These are phyloP conservation scores for Xenosphaeropsis pyriputrescens DNA, from an alignment of 2,329 filamentous ascomycete genomes.

Conservation along the genomic window DNA sequence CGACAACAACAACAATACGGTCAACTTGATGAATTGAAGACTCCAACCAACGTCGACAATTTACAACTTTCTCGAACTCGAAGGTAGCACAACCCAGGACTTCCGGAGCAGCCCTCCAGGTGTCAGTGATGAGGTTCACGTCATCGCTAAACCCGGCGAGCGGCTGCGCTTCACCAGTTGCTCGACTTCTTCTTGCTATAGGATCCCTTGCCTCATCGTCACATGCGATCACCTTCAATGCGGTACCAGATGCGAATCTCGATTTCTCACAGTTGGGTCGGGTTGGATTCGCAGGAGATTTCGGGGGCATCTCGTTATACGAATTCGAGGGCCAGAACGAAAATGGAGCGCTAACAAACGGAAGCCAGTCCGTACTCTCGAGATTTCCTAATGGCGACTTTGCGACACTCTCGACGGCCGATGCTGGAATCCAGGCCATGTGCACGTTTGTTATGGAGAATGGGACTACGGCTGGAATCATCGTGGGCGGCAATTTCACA, in stretches of 20 bases:
- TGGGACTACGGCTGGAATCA: conserved; percentile 55
- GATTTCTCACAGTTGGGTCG: conserved; percentile 67
- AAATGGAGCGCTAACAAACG: conserved; percentile 52
- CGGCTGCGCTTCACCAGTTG: conserved; percentile 16
- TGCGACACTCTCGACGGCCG: conserved; percentile 56
- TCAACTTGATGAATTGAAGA: no score
- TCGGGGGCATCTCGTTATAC: conserved; percentile 82
- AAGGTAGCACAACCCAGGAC: no score
- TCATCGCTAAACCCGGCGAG: conserved; percentile 15
- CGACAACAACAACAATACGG: no score
- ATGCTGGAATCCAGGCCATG: conserved; percentile 80
- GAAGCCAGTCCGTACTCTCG: conserved; percentile 66
- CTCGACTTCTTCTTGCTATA: conserved; percentile 24
- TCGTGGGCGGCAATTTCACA: conserved; percentile 92
- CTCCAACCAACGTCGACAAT: no score
- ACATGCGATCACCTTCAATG: conserved; percentile 40
- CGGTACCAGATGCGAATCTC: conserved; percentile 55
- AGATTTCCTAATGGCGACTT: conserved; percentile 79
- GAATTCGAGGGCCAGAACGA: conserved; percentile 70
- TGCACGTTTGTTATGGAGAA: conserved; percentile 59
- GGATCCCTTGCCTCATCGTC: conserved; percentile 23
- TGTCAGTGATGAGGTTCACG: conserved; percentile 15
- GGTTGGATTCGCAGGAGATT: conserved; percentile 78
- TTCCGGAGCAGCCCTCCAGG: no score
- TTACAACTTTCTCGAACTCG: no score